These are phyloP conservation scores for Apostasia shenzhenica DNA, from an alignment of 106 monocot species.

Conservation along the genomic window DNA sequence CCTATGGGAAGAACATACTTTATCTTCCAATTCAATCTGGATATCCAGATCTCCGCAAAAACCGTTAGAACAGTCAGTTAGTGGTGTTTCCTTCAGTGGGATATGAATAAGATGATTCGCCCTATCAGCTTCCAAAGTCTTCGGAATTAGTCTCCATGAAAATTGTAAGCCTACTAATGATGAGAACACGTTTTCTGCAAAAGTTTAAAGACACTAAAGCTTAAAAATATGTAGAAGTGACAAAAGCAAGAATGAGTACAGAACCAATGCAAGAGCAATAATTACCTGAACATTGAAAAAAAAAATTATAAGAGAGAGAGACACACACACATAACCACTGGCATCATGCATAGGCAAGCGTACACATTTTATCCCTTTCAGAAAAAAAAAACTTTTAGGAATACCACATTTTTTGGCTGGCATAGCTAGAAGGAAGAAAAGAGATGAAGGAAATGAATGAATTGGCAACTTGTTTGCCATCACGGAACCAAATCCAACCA, in stretches of 20 bases:
- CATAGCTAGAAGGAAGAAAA: too few species aligned
- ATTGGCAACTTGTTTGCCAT: too few species aligned
- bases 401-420: too few species aligned
- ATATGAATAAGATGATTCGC: slow-evolving; percentile 73
- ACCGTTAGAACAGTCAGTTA: slow-evolving; percentile 74
- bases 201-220: slow-evolving; percentile 9
- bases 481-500: too few species aligned
- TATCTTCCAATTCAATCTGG: slow-evolving; percentile 74
- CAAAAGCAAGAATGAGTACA: background rate
- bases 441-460: too few species aligned
- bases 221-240: background rate
- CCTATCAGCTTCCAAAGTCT: slow-evolving; percentile 28
- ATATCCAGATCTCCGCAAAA: slow-evolving; percentile 89
- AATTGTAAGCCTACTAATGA: slow-evolving; percentile 85
- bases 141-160: slow-evolving; percentile 65
- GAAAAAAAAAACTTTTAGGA: too few species aligned
- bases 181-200: slow-evolving; percentile 90
- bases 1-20: slow-evolving; percentile 33
- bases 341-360: too few species aligned
- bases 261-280: background rate
- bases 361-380: too few species aligned
- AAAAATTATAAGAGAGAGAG: too few species aligned
- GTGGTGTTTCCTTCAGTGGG: slow-evolving; percentile 85
- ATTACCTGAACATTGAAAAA: background rate
- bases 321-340: too few species aligned